Evolutionary conservation across 768 basidiomycete species (phyloP).

Genomic region (Boletus insuetus): DNA sequence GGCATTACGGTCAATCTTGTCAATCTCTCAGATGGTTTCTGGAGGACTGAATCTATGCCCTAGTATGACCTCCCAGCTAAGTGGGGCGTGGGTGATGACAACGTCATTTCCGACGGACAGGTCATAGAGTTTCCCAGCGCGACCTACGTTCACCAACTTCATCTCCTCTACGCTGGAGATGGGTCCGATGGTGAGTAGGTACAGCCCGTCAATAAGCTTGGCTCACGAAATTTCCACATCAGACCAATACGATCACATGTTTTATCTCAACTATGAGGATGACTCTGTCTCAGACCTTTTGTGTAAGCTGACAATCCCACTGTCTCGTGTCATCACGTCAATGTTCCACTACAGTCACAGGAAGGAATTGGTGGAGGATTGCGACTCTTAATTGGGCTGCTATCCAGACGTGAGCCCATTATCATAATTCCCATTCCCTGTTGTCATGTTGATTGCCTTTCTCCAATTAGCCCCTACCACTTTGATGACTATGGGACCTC

Average conservation of each 20-base stretch:
- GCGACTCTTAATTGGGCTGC: constrained; percentile 40
- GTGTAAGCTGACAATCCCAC: constrained; percentile 24
- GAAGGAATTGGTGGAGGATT: constrained; percentile 46
- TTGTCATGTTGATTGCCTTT: neutral
- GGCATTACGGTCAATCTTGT: constrained; percentile 36
- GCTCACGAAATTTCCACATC: neutral
- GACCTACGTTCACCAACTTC: constrained; percentile 45
- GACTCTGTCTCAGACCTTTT: constrained; percentile 33
- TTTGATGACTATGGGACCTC: constrained; percentile 35
- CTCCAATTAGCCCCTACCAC: constrained; percentile 40
- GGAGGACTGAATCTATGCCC: neutral
- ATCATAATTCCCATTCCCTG: too few species aligned
- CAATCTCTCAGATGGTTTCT: neutral
- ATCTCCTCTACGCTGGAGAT: constrained; percentile 48
- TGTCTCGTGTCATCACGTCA: neutral
- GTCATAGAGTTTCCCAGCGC: constrained; percentile 32
- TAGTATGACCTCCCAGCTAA: constrained; percentile 42
- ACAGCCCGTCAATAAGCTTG: neutral
- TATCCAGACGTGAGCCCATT: constrained; percentile 39
- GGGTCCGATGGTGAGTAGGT: constrained; percentile 30
- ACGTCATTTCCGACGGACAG: constrained; percentile 44
- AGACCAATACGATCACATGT: constrained; percentile 35
- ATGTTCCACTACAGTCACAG: constrained; percentile 34
- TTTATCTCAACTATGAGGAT: constrained; percentile 39
- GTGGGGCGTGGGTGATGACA: constrained; percentile 44